Conservation (phyloP, 176 grass and related monocot species). For the Secale cereale region DNA sequence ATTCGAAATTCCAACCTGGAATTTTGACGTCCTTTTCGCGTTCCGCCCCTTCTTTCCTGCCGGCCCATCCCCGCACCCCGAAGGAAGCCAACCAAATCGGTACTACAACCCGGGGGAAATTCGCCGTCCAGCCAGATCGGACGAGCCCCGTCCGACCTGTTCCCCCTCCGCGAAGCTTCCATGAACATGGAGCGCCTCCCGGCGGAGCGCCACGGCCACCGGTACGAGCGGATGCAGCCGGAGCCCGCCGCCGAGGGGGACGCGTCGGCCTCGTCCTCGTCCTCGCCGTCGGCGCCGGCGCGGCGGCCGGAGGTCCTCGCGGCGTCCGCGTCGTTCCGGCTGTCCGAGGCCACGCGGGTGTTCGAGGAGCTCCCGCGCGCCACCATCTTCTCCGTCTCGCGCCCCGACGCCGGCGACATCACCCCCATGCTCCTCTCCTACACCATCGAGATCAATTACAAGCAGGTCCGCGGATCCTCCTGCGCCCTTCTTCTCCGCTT, state of each 20-base stretch:
- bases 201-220: constrained; percentile 28
- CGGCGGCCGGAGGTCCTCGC: constrained; percentile 50
- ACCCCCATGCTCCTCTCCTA: constrained; percentile 90
- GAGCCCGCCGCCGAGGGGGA: constrained; percentile 13
- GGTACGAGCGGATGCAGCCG: constrained; percentile 57
- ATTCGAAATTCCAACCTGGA: background rate
- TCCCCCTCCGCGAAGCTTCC: constrained; percentile 14
- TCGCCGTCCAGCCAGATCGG: constrained; percentile 35
- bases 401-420: constrained; percentile 90
- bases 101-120: background rate
- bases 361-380: constrained; percentile 83
- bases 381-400: constrained; percentile 65
- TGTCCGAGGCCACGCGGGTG: constrained; percentile 48
- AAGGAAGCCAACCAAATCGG: background rate
- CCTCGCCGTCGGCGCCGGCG: constrained; percentile 10
- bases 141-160: constrained; percentile 7
- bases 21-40: background rate
- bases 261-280: background rate
- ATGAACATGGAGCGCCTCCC: constrained; percentile 51
- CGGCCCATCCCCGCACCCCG: constrained; percentile 17
- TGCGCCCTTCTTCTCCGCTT: background rate
- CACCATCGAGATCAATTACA: constrained; percentile 93
- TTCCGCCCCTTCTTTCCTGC: background rate
- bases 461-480: constrained; percentile 57
- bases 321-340: constrained; percentile 57